A percentile compares a stretch with the other conserved stretches of the same genome.
These are phyloP conservation scores for Rhododendron simsii DNA, from an alignment of 148 eudicot genomes.

Conservation along the genomic window DNA sequence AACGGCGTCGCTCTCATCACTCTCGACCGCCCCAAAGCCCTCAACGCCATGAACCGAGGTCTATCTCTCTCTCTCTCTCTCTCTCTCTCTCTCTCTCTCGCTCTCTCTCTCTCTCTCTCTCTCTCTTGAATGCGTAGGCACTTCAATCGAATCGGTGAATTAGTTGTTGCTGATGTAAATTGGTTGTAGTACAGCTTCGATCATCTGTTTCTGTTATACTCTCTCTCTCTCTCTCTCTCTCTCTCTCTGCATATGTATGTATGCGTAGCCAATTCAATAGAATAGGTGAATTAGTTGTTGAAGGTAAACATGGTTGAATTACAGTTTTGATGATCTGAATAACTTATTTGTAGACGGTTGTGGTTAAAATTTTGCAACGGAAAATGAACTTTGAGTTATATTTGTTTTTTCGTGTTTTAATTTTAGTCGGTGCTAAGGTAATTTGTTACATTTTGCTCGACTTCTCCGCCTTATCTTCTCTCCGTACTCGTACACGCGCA, in stretches of 20 bases:
- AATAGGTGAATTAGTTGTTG: not conserved
- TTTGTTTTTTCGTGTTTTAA: not conserved
- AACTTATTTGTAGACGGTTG: not conserved
- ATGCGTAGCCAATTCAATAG: not conserved
- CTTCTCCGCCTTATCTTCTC: not conserved
- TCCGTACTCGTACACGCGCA: not conserved
- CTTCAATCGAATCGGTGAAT: not conserved
- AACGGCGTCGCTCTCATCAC: slow-evolving; percentile 93
- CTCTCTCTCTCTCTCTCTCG: not conserved
- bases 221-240: not conserved
- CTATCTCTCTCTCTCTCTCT: not conserved
- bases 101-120: not conserved
- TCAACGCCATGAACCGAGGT: slow-evolving; percentile 97
- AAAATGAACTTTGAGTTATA: not conserved
- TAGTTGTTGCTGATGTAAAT: not conserved
- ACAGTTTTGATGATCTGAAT: not conserved
- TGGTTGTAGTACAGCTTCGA: not conserved
- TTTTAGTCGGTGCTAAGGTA: not conserved
- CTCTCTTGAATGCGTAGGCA: not conserved
- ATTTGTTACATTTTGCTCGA: not conserved
- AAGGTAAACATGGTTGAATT: not conserved
- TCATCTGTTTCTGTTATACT: not conserved
- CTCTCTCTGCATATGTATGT: not conserved
- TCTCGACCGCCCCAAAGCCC: slow-evolving; percentile 95
- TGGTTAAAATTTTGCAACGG: not conserved